Conservation (phyloP, 768 basidiomycete species). For the Mycena rebaudengoi region DNA sequence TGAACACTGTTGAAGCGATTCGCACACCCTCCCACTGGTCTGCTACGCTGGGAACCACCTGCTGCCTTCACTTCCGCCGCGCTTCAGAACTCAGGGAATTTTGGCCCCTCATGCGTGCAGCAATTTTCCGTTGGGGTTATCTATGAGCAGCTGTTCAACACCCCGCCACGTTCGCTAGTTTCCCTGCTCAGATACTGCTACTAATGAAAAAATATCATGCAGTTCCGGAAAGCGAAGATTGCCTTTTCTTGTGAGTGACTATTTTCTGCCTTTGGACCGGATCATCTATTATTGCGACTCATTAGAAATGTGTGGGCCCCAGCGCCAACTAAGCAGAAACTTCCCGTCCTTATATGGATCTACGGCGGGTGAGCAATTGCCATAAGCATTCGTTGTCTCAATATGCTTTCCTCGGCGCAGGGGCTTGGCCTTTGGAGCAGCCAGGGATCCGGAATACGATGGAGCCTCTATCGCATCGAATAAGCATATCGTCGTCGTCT, state of each 20-base stretch:
- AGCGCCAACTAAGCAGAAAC: not conserved
- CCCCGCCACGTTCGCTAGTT: too few species aligned
- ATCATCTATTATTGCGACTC: not conserved
- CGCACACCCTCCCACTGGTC: not conserved
- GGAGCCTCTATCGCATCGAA: conserved; percentile 5
- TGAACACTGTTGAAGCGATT: too few species aligned
- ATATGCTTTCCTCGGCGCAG: conserved; percentile 17
- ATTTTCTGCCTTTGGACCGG: not conserved
- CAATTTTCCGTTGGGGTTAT: not conserved
- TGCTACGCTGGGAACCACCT: conserved; percentile 6
- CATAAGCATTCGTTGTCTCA: not conserved
- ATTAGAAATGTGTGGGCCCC: conserved; percentile 17
- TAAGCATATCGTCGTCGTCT: conserved; percentile 20
- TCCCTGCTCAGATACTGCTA: too few species aligned
- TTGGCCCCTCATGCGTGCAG: conserved; percentile 7
- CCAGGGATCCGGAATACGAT: not conserved
- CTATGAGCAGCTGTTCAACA: conserved; percentile 1
- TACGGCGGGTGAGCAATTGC: conserved; percentile 11
- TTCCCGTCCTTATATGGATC: conserved; percentile 12
- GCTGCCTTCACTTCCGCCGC: not conserved
- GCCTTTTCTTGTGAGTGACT: conserved; percentile 4
- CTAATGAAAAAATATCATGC: too few species aligned
- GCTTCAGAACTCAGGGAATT: not conserved
- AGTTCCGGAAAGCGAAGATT: conserved; percentile 6
- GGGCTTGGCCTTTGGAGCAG: conserved; percentile 5